These are phyloP conservation scores for Nicotiana tabacum DNA, from an alignment of 257 asterid genomes.

Conservation along the genomic window DNA sequence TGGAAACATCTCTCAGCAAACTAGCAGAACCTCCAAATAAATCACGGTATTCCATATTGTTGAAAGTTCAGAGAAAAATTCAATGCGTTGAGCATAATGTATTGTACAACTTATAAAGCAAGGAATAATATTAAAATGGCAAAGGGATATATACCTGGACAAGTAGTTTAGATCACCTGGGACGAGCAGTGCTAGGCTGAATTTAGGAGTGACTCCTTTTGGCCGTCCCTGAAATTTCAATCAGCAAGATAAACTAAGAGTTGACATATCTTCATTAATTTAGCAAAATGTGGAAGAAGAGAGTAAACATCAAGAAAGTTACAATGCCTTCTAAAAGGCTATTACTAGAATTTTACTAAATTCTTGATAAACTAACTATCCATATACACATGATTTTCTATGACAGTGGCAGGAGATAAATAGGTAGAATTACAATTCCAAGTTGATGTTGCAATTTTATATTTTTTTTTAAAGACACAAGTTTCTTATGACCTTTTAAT, in stretches of 20 bases:
- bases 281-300: background rate
- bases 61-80: too few species aligned
- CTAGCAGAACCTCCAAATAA: too few species aligned
- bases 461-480: too few species aligned
- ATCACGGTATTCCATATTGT: too few species aligned
- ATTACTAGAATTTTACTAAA: background rate
- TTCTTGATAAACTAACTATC: background rate
- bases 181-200: constrained; percentile 34
- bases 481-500: too few species aligned
- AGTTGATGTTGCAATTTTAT: too few species aligned
- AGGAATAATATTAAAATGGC: background rate
- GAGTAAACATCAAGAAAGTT: background rate
- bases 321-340: background rate
- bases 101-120: too few species aligned
- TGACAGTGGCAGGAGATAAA: background rate
- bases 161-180: constrained; percentile 72
- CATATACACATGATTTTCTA: background rate
- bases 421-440: background rate
- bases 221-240: constrained; percentile 35
- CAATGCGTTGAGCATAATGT: too few species aligned
- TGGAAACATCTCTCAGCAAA: too few species aligned
- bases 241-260: background rate
- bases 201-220: constrained; percentile 37
- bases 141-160: constrained; percentile 43
- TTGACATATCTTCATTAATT: background rate